Evolutionary conservation across 169 alveolate species (phyloP), one percentile per base, ranked within the genome.

Genomic region (Ichthyophthirius multifiliis): DNA sequence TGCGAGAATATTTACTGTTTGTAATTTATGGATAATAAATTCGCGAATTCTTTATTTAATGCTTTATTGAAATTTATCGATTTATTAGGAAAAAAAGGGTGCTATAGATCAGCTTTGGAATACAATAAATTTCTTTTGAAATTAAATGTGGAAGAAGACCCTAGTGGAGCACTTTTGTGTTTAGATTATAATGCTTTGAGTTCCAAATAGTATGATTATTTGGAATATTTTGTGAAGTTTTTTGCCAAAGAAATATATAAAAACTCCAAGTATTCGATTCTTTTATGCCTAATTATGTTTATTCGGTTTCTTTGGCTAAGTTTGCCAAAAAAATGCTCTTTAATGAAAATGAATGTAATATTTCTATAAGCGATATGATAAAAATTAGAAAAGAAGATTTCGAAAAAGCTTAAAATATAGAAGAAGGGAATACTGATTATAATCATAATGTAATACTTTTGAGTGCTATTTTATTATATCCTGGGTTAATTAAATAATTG

Each of bases 51-150:
- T 3, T 85, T 92, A 62, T 84, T 80, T 30, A 90, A 71, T 37
- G 83, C 91, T 34, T 34, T 92, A 10, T 86, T 87, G 10, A 84
- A 79, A 71, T 86, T 86, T 65, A 84, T 85, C 5, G 94, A 92
- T 37, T 74, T 83, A 27, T 30, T 92, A 12, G 91, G 93, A 5
- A 87, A 93, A 45, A 89, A 92, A 81, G 96, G 96, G 13, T 92
- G 96, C 64, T 76, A 76, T 20, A 82, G 91, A 63, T 82, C 94
- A 13, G 89, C 94, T n/a, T 74, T 92, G 43, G 96, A 92, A 65
- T 86, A 75, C 39, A 80, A 83, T 41, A 89, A 85, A 76, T 46
- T 87, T 6, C 67, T 92, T 2, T 45, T 92, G 1, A 65, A 87
- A 34, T 43, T 92, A 7, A 75, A 71, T 82, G 94, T 94, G 15